phyloP scores from a whole-genome alignment of 1,284 basidiomycete species.

The Melampsora medusae region DNA sequence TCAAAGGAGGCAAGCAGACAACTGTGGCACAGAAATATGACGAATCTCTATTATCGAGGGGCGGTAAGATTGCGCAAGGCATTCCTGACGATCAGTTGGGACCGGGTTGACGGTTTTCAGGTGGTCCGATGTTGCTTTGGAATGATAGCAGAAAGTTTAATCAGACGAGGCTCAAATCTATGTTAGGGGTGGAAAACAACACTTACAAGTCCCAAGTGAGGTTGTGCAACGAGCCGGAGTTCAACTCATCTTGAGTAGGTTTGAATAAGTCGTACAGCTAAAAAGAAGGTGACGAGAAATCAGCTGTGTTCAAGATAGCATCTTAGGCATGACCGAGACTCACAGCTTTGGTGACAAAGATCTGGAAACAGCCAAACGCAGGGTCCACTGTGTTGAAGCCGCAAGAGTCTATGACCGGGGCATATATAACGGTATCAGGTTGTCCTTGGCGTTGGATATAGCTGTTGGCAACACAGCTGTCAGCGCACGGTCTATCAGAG shows the following conservation, averaged over 20 bases:
- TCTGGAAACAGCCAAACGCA: slow-evolving; percentile 18
- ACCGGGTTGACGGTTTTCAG: too few relatives aligned
- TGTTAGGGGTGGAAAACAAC: background rate
- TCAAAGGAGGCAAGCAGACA: too few relatives aligned
- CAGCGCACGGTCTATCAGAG: background rate
- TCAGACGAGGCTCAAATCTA: too few relatives aligned
- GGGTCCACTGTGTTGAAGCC: background rate
- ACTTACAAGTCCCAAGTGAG: slow-evolving; percentile 3
- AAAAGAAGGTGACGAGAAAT: too few relatives aligned
- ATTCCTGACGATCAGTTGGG: too few relatives aligned
- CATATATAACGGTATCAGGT: slow-evolving; percentile 22
- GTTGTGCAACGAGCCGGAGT: background rate
- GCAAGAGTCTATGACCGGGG: slow-evolving; percentile 24
- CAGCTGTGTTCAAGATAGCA: too few relatives aligned
- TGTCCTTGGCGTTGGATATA: slow-evolving; percentile 25
- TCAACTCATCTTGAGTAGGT: background rate
- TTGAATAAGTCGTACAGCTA: slow-evolving; percentile 1
- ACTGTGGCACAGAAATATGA: too few relatives aligned
- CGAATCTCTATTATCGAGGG: too few relatives aligned
- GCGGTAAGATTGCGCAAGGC: too few relatives aligned
- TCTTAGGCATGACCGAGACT: background rate
- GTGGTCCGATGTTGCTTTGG: too few relatives aligned
- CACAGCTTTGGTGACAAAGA: slow-evolving; percentile 13
- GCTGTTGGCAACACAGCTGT: background rate
- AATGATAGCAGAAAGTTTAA: too few relatives aligned